Conservation (phyloP, 2,329 filamentous ascomycete genomes). For the Bimuria novae-zelandiae region DNA sequence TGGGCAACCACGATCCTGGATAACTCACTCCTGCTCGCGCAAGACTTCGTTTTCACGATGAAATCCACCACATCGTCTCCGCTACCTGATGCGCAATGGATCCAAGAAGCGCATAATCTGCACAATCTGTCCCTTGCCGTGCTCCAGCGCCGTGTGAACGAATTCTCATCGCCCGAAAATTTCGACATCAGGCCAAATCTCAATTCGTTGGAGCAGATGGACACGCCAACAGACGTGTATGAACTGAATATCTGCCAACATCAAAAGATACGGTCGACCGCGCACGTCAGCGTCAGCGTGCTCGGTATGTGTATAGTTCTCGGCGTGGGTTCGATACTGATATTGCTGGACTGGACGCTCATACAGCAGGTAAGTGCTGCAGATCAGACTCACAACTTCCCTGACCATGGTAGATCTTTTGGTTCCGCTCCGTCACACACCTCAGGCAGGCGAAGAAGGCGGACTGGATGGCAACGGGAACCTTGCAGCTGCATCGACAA, state of each 20-base stretch:
- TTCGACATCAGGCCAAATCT: constrained; percentile 19
- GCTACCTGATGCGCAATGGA: constrained; percentile 20
- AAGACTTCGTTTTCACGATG: constrained; percentile 22
- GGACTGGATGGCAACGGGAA: constrained; percentile 23
- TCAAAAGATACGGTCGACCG: constrained; percentile 23
- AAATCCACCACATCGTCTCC: constrained; percentile 13
- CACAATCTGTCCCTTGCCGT: constrained; percentile 30
- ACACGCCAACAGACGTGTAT: constrained; percentile 14
- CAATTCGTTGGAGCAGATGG: constrained; percentile 13
- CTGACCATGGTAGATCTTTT: constrained; percentile 16
- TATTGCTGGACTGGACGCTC: constrained; percentile 26
- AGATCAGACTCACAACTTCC: background rate
- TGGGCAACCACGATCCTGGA: constrained; percentile 20
- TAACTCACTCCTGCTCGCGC: constrained; percentile 20
- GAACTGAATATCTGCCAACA: constrained; percentile 17
- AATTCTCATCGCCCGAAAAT: constrained; percentile 19
- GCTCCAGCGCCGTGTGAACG: constrained; percentile 24
- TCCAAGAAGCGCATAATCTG: constrained; percentile 23
- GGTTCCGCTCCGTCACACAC: constrained; percentile 15
- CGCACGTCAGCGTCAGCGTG: constrained; percentile 23
- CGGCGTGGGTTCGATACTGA: constrained; percentile 20
- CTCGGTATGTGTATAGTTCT: constrained; percentile 30
- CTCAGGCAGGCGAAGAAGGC: constrained; percentile 14
- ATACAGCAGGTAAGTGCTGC: constrained; percentile 4
- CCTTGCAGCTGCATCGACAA: constrained; percentile 22